phyloP scores from a whole-genome alignment of 2,329 filamentous ascomycete species.

The Cladorrhinum sp. region DNA sequence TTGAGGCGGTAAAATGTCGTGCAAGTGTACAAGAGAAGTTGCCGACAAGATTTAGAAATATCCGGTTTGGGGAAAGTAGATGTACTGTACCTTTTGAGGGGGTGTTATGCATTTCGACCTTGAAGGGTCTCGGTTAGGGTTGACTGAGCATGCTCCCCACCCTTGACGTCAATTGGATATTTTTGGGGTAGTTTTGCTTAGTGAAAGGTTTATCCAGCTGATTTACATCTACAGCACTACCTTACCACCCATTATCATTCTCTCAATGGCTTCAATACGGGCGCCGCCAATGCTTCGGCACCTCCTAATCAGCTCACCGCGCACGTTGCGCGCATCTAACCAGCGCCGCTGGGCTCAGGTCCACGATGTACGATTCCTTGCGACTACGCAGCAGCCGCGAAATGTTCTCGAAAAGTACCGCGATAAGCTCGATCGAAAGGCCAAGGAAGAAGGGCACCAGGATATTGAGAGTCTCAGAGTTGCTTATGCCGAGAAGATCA shows the following conservation, averaged over 20 bases:
- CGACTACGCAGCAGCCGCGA: constrained; percentile 67
- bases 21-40: not conserved
- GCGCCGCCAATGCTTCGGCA: constrained; percentile 28
- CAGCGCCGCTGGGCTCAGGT: constrained; percentile 90
- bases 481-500: constrained; percentile 82
- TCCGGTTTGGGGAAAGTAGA: not conserved
- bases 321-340: constrained; percentile 35
- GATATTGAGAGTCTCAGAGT: constrained; percentile 74
- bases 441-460: constrained; percentile 65
- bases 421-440: constrained; percentile 80
- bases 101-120: not conserved
- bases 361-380: constrained; percentile 86
- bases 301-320: constrained; percentile 36
- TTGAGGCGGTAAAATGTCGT: not conserved
- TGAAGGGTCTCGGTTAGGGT: constrained; percentile 17
- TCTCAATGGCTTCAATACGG: constrained; percentile 17
- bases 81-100: not conserved
- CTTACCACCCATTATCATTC: not conserved
- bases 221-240: no score
- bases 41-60: not conserved
- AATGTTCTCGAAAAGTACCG: constrained; percentile 80
- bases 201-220: no score
- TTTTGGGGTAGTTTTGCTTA: not conserved
- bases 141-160: not conserved
- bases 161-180: constrained; percentile 12